Percentiles rank a stretch among this genome's conserved stretches.
Conservation (phyloP, 202 grass and related monocot genomes). For the Eragrostis tef region DNA sequence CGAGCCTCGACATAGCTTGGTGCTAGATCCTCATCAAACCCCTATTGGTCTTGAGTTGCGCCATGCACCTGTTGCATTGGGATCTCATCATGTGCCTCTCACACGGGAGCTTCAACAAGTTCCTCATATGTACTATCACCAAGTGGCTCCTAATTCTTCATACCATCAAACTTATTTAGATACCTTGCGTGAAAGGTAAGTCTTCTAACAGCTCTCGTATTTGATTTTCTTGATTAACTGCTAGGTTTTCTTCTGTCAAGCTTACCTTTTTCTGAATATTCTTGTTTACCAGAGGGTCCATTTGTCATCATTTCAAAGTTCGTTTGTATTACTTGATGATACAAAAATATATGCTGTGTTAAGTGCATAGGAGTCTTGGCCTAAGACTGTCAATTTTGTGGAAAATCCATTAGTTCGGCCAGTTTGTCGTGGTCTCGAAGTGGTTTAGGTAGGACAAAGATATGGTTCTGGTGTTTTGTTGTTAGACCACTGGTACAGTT, state of each 20-base stretch:
- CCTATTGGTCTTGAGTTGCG: background rate
- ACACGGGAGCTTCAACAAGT: slow-evolving; percentile 28
- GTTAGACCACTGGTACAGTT: no score
- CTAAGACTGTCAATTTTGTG: no score
- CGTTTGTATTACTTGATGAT: background rate
- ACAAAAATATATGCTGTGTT: background rate
- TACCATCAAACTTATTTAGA: slow-evolving; percentile 48
- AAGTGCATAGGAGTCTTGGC: background rate
- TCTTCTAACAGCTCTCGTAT: slow-evolving; percentile 2
- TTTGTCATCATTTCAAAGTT: slow-evolving; percentile 9
- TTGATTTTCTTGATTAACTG: slow-evolving; percentile 23
- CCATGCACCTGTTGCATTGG: background rate
- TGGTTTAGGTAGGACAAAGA: no score
- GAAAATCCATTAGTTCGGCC: no score
- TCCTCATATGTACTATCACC: slow-evolving; percentile 49
- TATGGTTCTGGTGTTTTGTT: no score
- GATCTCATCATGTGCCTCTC: slow-evolving; percentile 1
- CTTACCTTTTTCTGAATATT: slow-evolving; percentile 6
- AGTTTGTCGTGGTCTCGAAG: no score
- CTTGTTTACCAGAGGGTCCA: background rate
- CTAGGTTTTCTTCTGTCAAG: background rate
- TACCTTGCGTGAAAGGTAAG: slow-evolving; percentile 47
- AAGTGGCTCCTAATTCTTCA: slow-evolving; percentile 12
- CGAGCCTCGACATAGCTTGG: slow-evolving; percentile 17
- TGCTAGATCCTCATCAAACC: background rate